These are phyloP conservation scores for Pseudotsuga menziesii DNA, from an alignment of 75 land plant genomes.

Conservation along the genomic window DNA sequence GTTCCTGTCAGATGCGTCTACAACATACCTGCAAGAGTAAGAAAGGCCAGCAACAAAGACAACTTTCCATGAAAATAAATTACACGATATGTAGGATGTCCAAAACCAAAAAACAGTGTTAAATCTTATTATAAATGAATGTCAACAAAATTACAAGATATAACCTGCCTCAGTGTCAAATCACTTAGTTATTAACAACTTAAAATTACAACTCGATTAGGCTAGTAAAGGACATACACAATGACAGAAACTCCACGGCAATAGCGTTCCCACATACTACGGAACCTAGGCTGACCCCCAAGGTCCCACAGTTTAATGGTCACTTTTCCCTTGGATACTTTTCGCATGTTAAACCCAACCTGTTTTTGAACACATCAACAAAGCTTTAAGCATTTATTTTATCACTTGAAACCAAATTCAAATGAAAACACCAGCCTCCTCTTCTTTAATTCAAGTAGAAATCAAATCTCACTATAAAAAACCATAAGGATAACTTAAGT, in stretches of 20 bases:
- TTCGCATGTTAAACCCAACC: slow-evolving; percentile 98
- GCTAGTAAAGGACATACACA: slow-evolving; percentile 47
- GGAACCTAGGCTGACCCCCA: slow-evolving; percentile 96
- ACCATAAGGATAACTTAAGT: neutral
- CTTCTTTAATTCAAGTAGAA: neutral
- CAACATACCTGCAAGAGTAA: slow-evolving; percentile 67
- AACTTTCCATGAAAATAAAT: neutral
- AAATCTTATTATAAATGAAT: neutral
- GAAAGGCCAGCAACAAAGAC: neutral
- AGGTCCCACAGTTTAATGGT: slow-evolving; percentile 98
- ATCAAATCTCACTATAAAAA: neutral
- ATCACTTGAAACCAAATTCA: neutral
- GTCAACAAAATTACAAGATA: neutral
- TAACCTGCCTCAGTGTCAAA: neutral
- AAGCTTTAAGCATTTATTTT: neutral
- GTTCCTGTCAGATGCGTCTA: slow-evolving; percentile 93
- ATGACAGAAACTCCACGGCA: slow-evolving; percentile 98
- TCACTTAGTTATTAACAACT: neutral
- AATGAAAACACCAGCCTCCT: neutral
- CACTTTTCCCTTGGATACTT: slow-evolving; percentile 97
- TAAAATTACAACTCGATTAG: neutral
- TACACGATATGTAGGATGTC: neutral
- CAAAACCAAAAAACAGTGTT: neutral
- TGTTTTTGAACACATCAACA: slow-evolving; percentile 19
- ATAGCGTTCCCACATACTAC: slow-evolving; percentile 98